These are phyloP conservation scores for Microstegium vimineum DNA, from an alignment of 176 grass and related monocot species.

Conservation along the genomic window DNA sequence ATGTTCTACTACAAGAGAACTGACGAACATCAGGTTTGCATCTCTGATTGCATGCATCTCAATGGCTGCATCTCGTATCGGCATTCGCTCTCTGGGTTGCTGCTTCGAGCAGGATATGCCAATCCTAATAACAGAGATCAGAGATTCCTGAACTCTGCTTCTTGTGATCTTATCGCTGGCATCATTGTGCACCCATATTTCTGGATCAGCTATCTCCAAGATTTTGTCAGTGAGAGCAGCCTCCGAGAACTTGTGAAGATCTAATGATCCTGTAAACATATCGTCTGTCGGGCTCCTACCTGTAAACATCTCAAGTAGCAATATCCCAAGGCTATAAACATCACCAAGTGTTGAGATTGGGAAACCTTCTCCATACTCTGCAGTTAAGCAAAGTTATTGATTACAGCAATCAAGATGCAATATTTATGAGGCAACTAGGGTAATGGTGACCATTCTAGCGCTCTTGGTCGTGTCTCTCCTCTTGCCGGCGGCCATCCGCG, in stretches of 20 bases:
- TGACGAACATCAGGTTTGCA: neutral
- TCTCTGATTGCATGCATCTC: neutral
- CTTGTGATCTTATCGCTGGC: neutral
- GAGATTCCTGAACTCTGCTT: too few species aligned
- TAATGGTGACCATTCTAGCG: too few species aligned
- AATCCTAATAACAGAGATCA: too few species aligned
- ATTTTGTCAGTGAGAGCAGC: neutral
- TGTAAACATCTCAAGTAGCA: neutral
- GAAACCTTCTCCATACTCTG: neutral
- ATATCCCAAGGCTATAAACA: constrained; percentile 7
- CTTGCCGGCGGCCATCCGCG: too few species aligned
- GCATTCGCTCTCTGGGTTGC: too few species aligned
- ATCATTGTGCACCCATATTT: neutral
- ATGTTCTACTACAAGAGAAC: neutral
- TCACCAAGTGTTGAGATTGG: constrained; percentile 12
- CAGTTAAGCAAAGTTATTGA: neutral
- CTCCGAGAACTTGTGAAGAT: neutral
- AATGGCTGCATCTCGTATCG: too few species aligned
- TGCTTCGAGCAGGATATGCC: too few species aligned
- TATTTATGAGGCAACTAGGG: neutral
- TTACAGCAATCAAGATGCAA: neutral
- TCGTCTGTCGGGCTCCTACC: neutral
- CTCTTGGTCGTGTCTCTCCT: too few species aligned
- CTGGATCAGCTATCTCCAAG: neutral
- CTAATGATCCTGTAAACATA: neutral